These are phyloP conservation scores for Ophiostoma ips DNA, from an alignment of 2,329 filamentous ascomycete genomes.

Conservation along the genomic window DNA sequence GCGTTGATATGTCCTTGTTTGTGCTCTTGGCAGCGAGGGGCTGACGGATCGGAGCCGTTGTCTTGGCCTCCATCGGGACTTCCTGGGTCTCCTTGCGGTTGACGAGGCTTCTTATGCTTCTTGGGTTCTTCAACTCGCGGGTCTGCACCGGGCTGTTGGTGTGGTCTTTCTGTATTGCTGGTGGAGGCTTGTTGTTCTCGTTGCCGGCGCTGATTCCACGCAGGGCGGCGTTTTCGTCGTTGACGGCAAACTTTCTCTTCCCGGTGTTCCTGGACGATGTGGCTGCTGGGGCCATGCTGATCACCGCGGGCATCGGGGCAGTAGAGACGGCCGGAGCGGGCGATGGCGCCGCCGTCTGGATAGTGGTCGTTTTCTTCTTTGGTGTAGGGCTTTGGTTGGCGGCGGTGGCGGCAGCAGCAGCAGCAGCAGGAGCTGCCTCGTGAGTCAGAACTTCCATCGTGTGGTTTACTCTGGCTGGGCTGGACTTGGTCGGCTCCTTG, in stretches of 20 bases:
- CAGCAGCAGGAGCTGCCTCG: too few species aligned
- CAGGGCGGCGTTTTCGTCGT: conserved; percentile 36
- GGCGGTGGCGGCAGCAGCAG: background rate
- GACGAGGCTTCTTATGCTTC: conserved; percentile 33
- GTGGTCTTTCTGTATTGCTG: conserved; percentile 4
- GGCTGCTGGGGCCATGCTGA: conserved; percentile 14
- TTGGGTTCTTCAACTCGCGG: conserved; percentile 22
- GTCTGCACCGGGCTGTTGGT: conserved; percentile 10
- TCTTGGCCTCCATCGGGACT: conserved; percentile 14
- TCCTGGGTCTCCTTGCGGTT: conserved; percentile 26
- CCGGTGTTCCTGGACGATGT: conserved; percentile 24
- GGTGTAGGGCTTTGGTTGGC: background rate
- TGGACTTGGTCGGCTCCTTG: background rate
- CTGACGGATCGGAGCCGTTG: conserved; percentile 25
- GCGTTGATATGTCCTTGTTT: conserved; percentile 45
- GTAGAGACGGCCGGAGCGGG: background rate
- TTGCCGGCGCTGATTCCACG: conserved; percentile 17
- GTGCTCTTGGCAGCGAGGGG: conserved; percentile 44
- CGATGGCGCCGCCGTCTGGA: background rate
- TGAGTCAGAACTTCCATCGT: background rate
- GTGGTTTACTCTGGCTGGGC: too few species aligned
- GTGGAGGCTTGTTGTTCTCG: conserved; percentile 18
- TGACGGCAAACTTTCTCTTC: conserved; percentile 43
- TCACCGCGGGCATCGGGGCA: conserved; percentile 15
- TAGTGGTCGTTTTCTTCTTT: background rate